phyloP scores from a whole-genome alignment of 2,329 filamentous ascomycete genomes.

The Podosphaera xanthii region DNA sequence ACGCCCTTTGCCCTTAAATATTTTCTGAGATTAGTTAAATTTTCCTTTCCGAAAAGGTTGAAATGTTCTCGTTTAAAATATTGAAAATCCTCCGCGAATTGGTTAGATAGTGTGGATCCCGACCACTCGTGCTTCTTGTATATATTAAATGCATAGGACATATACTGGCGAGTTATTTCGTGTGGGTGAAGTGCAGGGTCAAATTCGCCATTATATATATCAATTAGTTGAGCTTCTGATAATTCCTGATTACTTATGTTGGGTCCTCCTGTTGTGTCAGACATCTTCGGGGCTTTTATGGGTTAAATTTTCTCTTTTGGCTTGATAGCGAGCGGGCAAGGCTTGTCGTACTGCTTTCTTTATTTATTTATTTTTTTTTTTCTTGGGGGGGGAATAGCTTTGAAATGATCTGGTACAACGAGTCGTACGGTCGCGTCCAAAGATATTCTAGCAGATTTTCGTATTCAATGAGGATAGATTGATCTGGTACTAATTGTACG shows the following conservation, averaged over 20 bases:
- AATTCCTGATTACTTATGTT: too few species aligned
- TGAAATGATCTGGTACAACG: not conserved
- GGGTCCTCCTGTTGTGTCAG: too few species aligned
- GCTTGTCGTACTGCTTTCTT: too few species aligned
- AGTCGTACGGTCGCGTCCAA: not conserved
- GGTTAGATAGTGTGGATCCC: not conserved
- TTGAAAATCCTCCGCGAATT: not conserved
- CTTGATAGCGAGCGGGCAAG: too few species aligned
- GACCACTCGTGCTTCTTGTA: not conserved
- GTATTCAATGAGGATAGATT: not conserved
- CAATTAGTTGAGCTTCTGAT: too few species aligned
- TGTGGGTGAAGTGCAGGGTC: not conserved
- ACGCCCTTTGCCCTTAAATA: not conserved
- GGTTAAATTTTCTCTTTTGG: too few species aligned
- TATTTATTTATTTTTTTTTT: too few species aligned
- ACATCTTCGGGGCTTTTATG: too few species aligned
- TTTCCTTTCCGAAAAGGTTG: not conserved
- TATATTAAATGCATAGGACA: not conserved
- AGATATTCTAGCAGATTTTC: not conserved
- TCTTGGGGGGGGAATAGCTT: not conserved
- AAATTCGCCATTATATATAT: not conserved
- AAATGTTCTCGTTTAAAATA: not conserved
- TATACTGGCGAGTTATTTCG: not conserved
- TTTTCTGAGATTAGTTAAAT: not conserved
- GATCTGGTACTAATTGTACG: too few species aligned